Evolutionary conservation across 306 rosid species (phyloP).

Genomic region (Trichosanthes cucumerina): DNA sequence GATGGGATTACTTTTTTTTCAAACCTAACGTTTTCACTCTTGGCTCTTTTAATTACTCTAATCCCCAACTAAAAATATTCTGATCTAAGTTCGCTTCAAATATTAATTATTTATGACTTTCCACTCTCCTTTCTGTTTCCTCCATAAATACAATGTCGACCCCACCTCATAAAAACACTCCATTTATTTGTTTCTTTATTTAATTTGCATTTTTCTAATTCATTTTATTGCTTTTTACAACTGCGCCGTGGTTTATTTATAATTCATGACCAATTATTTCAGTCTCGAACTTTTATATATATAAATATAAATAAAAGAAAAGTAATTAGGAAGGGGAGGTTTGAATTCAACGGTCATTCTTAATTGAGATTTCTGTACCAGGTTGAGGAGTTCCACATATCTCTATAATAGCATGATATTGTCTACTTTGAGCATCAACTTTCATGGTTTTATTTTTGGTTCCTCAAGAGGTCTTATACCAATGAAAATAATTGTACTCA

Average conservation of each 20-base stretch:
- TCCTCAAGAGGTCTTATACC: too few relatives aligned
- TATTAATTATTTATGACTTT: conserved; percentile 4
- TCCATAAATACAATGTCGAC: not conserved
- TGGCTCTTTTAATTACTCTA: not conserved
- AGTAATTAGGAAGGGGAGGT: not conserved
- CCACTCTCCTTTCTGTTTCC: conserved; percentile 2
- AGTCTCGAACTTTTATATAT: not conserved
- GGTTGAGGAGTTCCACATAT: too few relatives aligned
- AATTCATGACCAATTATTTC: not conserved
- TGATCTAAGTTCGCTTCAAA: not conserved
- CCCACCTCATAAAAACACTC: not conserved
- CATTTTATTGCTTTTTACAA: not conserved
- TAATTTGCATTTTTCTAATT: not conserved
- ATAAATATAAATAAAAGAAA: not conserved
- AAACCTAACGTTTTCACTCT: conserved; percentile 1
- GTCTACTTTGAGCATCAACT: too few relatives aligned
- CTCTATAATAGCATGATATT: too few relatives aligned
- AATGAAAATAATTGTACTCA: too few relatives aligned
- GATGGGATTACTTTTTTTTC: not conserved
- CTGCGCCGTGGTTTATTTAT: not conserved
- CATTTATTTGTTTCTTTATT: not conserved
- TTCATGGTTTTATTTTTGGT: too few relatives aligned
- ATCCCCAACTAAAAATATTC: not conserved
- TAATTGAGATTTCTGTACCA: too few relatives aligned
- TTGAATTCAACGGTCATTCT: too few relatives aligned